phyloP scores from a whole-genome alignment of 768 basidiomycete species.

The Xerocomellus dryophilus region DNA sequence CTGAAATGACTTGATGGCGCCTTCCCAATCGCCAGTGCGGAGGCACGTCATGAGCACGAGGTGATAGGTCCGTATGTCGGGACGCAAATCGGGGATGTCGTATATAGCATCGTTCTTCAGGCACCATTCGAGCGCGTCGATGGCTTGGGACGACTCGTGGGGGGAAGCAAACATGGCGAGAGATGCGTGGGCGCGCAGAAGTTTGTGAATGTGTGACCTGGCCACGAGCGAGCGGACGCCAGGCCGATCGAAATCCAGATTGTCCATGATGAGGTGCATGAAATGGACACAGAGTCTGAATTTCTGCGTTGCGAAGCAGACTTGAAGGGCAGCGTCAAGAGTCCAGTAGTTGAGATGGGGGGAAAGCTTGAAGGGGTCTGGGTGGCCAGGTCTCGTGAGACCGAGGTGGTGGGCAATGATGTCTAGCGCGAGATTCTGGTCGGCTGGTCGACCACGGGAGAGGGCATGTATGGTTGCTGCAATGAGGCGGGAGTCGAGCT shows the following conservation, averaged over 20 bases:
- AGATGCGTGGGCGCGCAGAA: slow-evolving; percentile 50
- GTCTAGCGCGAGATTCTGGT: slow-evolving; percentile 65
- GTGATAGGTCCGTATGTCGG: slow-evolving; percentile 46
- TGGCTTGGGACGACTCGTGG: slow-evolving; percentile 43
- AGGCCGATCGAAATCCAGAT: slow-evolving; percentile 20
- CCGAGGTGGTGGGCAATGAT: slow-evolving; percentile 64
- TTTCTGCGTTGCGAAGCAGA: slow-evolving; percentile 52
- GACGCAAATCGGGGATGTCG: slow-evolving; percentile 41
- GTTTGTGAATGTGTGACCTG: slow-evolving; percentile 56
- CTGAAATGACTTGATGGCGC: slow-evolving; percentile 56
- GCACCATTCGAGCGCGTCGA: slow-evolving; percentile 69
- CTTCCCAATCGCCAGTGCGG: slow-evolving; percentile 60
- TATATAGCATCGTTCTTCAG: slow-evolving; percentile 49
- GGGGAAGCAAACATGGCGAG: slow-evolving; percentile 41
- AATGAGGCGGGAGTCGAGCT: slow-evolving; percentile 53
- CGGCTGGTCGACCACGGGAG: slow-evolving; percentile 50
- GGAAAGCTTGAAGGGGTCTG: slow-evolving; percentile 34
- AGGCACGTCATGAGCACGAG: slow-evolving; percentile 64
- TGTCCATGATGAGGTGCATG: slow-evolving; percentile 55
- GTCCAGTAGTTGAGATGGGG: slow-evolving; percentile 45
- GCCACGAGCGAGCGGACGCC: slow-evolving; percentile 42
- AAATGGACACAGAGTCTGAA: slow-evolving; percentile 52
- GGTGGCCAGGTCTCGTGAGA: slow-evolving; percentile 47
- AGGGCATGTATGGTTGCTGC: slow-evolving; percentile 54
- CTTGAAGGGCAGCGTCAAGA: slow-evolving; percentile 51